Percentiles rank a stretch among this genome's conserved stretches.
These are phyloP conservation scores for Dalbergia cultrata DNA, from an alignment of 306 rosid genomes.

Conservation along the genomic window DNA sequence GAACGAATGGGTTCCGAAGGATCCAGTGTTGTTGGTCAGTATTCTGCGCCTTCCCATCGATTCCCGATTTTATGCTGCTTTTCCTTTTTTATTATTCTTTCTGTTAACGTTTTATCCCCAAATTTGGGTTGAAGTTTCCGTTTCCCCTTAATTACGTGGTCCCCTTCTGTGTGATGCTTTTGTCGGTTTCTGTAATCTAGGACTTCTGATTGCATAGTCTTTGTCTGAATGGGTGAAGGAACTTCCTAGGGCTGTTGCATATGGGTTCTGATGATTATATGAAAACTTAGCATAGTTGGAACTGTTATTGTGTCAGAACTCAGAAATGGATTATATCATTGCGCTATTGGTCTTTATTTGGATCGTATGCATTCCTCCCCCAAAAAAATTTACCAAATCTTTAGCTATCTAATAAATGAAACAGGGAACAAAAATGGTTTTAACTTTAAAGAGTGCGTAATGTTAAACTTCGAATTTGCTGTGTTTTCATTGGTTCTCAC, in stretches of 20 bases:
- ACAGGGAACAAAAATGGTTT: background rate
- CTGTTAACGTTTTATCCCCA: background rate
- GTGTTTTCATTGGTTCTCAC: background rate
- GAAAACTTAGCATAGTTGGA: slow-evolving; percentile 12
- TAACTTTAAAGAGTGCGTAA: background rate
- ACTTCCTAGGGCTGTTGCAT: slow-evolving; percentile 2
- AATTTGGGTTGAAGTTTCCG: background rate
- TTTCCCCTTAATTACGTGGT: background rate
- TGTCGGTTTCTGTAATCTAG: background rate
- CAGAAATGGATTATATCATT: background rate
- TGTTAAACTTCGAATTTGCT: slow-evolving; percentile 18
- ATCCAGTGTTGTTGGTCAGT: slow-evolving; percentile 83
- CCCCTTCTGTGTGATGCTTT: background rate
- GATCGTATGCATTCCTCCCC: background rate
- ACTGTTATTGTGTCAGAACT: slow-evolving; percentile 5
- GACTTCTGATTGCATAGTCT: slow-evolving; percentile 5
- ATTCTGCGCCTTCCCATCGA: slow-evolving; percentile 20
- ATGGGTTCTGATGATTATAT: background rate
- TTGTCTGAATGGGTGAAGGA: background rate
- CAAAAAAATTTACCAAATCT: background rate
- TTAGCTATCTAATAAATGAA: background rate
- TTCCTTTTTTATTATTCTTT: background rate
- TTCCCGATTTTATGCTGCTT: background rate
- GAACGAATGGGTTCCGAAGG: slow-evolving; percentile 76
- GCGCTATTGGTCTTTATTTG: slow-evolving; percentile 19